phyloP scores from a whole-genome alignment of 306 rosid species.

The Acacia confusa region DNA sequence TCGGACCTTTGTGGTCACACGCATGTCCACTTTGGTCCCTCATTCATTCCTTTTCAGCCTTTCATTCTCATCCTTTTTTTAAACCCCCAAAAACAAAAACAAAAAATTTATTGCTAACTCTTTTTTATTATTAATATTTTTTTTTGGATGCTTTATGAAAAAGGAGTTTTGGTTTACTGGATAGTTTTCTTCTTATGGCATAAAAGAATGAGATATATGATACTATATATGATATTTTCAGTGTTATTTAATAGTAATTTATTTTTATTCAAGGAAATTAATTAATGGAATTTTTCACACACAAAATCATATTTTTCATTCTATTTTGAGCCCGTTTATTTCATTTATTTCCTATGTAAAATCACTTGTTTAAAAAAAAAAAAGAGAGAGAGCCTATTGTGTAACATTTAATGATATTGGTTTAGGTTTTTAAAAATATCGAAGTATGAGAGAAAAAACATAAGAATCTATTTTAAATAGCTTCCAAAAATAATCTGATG shows the following conservation, averaged over 20 bases:
- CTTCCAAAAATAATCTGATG: neutral
- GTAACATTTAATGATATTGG: too few species aligned
- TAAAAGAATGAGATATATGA: neutral
- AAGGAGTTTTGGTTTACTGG: neutral
- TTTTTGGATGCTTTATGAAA: neutral
- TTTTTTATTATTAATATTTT: neutral
- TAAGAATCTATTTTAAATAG: neutral
- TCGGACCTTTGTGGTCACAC: slow-evolving; percentile 65
- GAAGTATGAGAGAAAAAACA: too few species aligned
- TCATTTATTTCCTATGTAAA: too few species aligned
- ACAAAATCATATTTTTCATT: neutral
- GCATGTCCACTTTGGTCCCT: slow-evolving; percentile 76
- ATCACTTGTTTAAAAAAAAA: too few species aligned
- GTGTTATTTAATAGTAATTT: neutral
- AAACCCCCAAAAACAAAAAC: too few species aligned
- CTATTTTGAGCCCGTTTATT: too few species aligned
- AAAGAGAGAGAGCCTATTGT: too few species aligned
- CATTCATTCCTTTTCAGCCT: slow-evolving; percentile 3
- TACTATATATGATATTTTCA: neutral
- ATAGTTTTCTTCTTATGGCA: neutral
- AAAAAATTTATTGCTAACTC: neutral
- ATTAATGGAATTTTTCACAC: neutral
- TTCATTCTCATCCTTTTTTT: slow-evolving; percentile 3
- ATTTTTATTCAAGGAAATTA: neutral
- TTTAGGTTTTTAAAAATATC: too few species aligned